Base-by-base conservation (phyloP, 2,329 filamentous ascomycete species). In the Aspergillus novofumigatus region DNA sequence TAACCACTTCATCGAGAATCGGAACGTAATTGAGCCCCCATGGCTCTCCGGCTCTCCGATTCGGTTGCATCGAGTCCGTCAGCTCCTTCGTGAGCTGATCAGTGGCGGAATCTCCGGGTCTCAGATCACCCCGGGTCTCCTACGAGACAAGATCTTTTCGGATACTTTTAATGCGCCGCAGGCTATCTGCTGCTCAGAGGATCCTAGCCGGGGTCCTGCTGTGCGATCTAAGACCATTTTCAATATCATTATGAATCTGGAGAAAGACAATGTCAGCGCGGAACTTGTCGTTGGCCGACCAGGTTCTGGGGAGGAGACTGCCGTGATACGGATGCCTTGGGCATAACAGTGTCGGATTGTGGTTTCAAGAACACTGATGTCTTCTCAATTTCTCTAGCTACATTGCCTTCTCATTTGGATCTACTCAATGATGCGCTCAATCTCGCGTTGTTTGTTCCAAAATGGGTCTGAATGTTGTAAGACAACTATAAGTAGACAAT, bases 1-100 rank as follows among this genome's bases (percentile, higher is more conserved):
- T 14, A 80, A 81, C 48, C 78, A 81, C 51, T 71, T 80, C 26
- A 58, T 75, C 23, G 67, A 72, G 49, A 71, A 71, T 28, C 57
- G 51, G 28, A 64, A 69, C 51, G 70, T 75, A 1, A 55, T 65
- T n/a, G 71, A 74, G 52, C 67, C 69, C 0, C 59, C 63, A 1
- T 73, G 71, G 68, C 55, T 72, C 11, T 62, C 66, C 0, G 71
- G 72, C 6, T 73, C 71, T 26, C 66, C 71, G 2, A 62, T 72
- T 6, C 67, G 73, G 9, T 59, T 75, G 32, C 60, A 65, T 8
- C 61, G 73, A 4, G 52, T 67, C 3, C 51, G 53, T 5, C 48
- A 70, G 21, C 56, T 75, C 44, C 59, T 68, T 1, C 54, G 56
- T 17, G 66, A 63, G 23, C 53, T 75, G 26, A 62, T 66, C 2